Percentiles rank a stretch among this genome's conserved stretches.
Evolutionary conservation across 306 rosid species (phyloP).

Genomic region (Sphenostylis stenocarpa): DNA sequence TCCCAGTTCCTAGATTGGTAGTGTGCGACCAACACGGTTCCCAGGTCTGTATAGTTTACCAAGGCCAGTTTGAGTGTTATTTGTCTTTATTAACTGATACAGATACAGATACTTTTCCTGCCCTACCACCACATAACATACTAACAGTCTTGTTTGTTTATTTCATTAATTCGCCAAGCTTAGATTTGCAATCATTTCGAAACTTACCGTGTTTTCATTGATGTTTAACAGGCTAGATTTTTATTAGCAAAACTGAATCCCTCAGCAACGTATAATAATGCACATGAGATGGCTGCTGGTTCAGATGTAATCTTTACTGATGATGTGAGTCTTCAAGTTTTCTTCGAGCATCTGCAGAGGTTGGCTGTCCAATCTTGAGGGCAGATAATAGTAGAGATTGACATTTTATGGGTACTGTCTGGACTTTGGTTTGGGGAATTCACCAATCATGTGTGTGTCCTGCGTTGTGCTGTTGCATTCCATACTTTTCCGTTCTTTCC

Average conservation of each 20-base stretch:
- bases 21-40: constrained; percentile 99
- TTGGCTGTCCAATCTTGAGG: constrained; percentile 94
- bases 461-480: constrained; percentile 45
- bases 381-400: constrained; percentile 37
- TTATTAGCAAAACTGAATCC: constrained; percentile 95
- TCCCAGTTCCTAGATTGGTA: constrained; percentile 95
- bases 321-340: constrained; percentile 96
- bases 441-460: constrained; percentile 33
- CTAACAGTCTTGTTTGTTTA: not conserved
- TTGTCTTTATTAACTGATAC: not conserved
- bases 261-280: constrained; percentile 87
- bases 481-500: constrained; percentile 52
- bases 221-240: constrained; percentile 80
- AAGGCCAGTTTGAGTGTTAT: constrained; percentile 12
- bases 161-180: not conserved
- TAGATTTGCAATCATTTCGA: not conserved
- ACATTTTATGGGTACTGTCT: constrained; percentile 44
- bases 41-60: constrained; percentile 63
- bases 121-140: not conserved
- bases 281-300: constrained; percentile 87
- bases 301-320: constrained; percentile 95
- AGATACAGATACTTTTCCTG: not conserved
- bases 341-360: constrained; percentile 96
- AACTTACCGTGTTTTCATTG: constrained; percentile 11
- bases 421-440: constrained; percentile 55